Base-by-base conservation (phyloP, 2,329 filamentous ascomycete species). In the Colletotrichum costaricense region DNA sequence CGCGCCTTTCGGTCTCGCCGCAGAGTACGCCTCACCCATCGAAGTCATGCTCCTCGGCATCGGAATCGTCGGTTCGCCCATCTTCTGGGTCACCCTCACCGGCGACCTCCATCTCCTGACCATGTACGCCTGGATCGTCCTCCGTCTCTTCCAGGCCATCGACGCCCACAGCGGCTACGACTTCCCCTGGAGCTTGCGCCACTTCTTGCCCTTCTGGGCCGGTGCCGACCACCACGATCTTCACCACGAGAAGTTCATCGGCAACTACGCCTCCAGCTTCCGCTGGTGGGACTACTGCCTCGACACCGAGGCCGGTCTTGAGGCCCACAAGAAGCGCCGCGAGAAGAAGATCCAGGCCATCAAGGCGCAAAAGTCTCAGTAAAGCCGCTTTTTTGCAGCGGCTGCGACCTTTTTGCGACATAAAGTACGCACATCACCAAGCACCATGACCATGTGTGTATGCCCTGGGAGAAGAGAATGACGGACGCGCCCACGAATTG, bases 121-220 rank as follows among this genome's bases (percentile, higher is more conserved):
- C 79, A 98, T 99, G 95, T 99, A 98, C 86, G 81, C 93, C 76
- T 99, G 97, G 97, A 98, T 99, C 80, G 88, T 95, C 67, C 88
- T 95, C 78, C 95, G 97, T 78, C 88, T 99, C 24, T 97, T 97
- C 90, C 97, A 99, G 87, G 97, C 97, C 79, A 97, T 99, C 82
- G 97, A 99, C 82, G 94, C 97, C 35, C 97, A 99, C 88, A 97
- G 93, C 79, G 97, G 97, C 76, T 99, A 98, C 84, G 97, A 99
- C 82, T 98, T 99, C 86, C 97, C 97, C 74, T 99, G 95, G 95
- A 96, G 93, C 80, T 86, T 99, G 85, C 95, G 95, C 84, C 94
- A 98, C 84, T 94, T 98, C 88, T 87, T 99, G 64, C 97, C 97
- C 46, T 95, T 99, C 90, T 99, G 97, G 97, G 96, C 96, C 68